phyloP scores from a whole-genome alignment of 257 asterid genomes.

The Solanum medicagineum region DNA sequence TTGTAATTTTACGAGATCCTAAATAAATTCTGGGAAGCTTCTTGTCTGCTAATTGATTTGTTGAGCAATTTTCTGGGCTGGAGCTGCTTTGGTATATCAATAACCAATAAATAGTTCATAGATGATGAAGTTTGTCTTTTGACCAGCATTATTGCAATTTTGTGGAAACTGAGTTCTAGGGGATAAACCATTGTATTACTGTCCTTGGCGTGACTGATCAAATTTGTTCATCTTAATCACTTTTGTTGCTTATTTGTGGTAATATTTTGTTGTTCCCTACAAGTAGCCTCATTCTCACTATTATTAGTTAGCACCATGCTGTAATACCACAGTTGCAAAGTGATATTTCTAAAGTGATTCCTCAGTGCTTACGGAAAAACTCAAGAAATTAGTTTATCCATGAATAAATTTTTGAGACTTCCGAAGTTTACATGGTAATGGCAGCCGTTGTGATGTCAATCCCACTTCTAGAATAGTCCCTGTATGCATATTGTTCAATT shows the following conservation, averaged over 20 bases:
- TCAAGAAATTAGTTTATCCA: background rate
- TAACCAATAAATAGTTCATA: background rate
- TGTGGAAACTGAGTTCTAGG: too few relatives aligned
- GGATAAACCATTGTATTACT: too few relatives aligned
- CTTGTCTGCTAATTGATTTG: too few relatives aligned
- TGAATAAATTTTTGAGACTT: background rate
- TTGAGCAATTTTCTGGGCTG: background rate
- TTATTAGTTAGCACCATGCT: background rate
- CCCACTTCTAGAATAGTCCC: background rate
- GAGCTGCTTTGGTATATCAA: too few relatives aligned
- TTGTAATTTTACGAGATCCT: too few relatives aligned
- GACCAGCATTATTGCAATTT: background rate
- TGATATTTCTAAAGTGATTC: background rate
- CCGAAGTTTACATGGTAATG: background rate
- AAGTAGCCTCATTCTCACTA: background rate
- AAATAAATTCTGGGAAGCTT: too few relatives aligned
- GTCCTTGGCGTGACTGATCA: too few relatives aligned
- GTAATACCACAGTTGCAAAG: background rate
- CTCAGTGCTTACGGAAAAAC: background rate
- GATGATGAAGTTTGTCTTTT: background rate
- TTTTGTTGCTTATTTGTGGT: background rate
- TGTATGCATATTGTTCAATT: background rate
- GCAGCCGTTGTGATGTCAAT: background rate
- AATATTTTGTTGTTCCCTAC: background rate
- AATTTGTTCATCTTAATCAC: background rate